These are phyloP conservation scores for Cystobasidium slooffiae DNA, from an alignment of 1,284 basidiomycete species.

Conservation along the genomic window DNA sequence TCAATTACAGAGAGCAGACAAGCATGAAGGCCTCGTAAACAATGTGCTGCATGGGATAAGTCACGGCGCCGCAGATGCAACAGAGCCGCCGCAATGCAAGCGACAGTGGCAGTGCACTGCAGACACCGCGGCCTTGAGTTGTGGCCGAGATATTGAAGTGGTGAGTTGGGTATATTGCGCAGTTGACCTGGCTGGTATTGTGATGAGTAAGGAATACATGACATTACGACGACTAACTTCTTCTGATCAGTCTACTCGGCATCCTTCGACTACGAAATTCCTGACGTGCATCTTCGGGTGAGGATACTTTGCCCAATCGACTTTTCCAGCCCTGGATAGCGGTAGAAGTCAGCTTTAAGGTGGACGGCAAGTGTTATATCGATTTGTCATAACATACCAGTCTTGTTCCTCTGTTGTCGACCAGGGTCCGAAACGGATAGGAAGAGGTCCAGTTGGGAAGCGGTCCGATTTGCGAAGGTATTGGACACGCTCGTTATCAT, in stretches of 20 bases:
- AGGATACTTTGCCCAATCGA: slow-evolving; percentile 34
- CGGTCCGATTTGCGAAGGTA: slow-evolving; percentile 9
- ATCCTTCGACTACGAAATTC: slow-evolving; percentile 16
- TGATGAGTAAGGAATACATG: neutral
- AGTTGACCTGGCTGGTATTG: neutral
- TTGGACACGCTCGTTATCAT: slow-evolving; percentile 24
- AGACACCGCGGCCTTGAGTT: too few relatives aligned
- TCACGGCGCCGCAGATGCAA: too few relatives aligned
- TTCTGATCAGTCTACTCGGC: slow-evolving; percentile 3
- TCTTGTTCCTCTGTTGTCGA: slow-evolving; percentile 4
- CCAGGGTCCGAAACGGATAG: slow-evolving; percentile 34
- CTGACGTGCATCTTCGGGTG: slow-evolving; percentile 28
- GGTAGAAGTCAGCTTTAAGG: neutral
- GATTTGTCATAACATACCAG: slow-evolving; percentile 1
- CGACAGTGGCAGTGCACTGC: too few relatives aligned
- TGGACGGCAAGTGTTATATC: neutral
- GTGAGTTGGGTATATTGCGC: too few relatives aligned
- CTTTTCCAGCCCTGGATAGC: slow-evolving; percentile 24
- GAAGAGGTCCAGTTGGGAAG: slow-evolving; percentile 29
- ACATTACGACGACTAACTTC: neutral
- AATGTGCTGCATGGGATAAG: too few relatives aligned
- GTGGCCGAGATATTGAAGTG: too few relatives aligned
- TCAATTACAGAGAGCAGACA: too few relatives aligned
- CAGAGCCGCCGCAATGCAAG: too few relatives aligned
- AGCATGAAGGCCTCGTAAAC: too few relatives aligned